phyloP scores from a whole-genome alignment of 2,329 filamentous ascomycete species.

The Diaporthe caulivora region DNA sequence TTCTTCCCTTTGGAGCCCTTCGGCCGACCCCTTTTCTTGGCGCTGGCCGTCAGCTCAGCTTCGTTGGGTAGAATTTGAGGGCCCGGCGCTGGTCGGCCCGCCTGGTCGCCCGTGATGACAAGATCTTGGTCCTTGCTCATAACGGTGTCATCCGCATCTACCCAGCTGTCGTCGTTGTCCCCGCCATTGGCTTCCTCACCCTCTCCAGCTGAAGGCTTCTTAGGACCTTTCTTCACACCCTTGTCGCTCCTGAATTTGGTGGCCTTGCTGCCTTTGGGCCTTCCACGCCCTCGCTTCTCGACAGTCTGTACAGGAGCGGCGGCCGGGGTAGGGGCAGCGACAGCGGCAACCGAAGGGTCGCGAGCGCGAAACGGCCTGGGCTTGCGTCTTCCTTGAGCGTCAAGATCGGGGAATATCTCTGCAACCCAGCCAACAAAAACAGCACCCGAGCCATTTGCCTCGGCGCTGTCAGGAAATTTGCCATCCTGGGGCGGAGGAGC shows the following conservation, averaged over 20 bases:
- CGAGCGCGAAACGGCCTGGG: conserved; percentile 40
- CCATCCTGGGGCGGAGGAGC: conserved; percentile 63
- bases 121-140: conserved; percentile 24
- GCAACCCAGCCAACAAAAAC: conserved; percentile 72
- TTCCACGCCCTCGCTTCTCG: conserved; percentile 61
- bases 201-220: conserved; percentile 41
- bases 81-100: conserved; percentile 20
- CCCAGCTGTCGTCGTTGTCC: conserved; percentile 57
- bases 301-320: conserved; percentile 38
- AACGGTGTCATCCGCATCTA: conserved; percentile 56
- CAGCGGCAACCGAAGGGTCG: conserved; percentile 41
- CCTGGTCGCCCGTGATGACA: conserved; percentile 13
- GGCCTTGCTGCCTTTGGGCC: conserved; percentile 69
- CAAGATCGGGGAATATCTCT: conserved; percentile 69
- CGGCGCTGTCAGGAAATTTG: conserved; percentile 67
- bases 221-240: conserved; percentile 61
- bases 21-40: conserved; percentile 60
- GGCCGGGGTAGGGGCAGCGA: conserved; percentile 44
- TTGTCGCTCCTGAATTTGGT: conserved; percentile 62
- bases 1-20: conserved; percentile 66
- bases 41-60: conserved; percentile 42
- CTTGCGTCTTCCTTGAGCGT: conserved; percentile 40
- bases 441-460: conserved; percentile 68
- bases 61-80: conserved; percentile 5
- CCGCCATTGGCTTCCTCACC: conserved; percentile 23